Evolutionary conservation across 2,329 filamentous ascomycete species (phyloP).

Genomic region (Bertia moriformis): DNA sequence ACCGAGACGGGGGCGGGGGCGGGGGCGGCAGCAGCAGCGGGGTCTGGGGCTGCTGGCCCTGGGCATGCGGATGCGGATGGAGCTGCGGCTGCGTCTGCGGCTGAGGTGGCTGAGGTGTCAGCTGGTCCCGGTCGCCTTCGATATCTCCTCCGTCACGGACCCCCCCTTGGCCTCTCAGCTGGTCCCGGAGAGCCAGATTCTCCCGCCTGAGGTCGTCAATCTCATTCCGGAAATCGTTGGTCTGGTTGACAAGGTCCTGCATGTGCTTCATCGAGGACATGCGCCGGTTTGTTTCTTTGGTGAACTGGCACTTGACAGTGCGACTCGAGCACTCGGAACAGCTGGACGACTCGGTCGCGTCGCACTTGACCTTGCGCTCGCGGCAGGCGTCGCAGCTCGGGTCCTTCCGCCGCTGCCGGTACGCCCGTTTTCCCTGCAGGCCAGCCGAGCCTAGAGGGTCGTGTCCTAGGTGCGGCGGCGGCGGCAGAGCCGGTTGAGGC

Average conservation of each 20-base stretch:
- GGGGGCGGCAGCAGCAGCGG: slow-evolving; percentile 44
- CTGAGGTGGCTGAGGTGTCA: slow-evolving; percentile 6
- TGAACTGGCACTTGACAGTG: slow-evolving; percentile 96
- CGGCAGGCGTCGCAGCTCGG: slow-evolving; percentile 78
- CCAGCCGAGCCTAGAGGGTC: background rate
- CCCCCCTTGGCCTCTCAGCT: slow-evolving; percentile 35
- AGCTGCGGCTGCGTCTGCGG: slow-evolving; percentile 16
- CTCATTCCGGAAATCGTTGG: slow-evolving; percentile 62
- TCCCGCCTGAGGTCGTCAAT: slow-evolving; percentile 67
- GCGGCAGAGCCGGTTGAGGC: background rate
- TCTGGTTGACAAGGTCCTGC: slow-evolving; percentile 60
- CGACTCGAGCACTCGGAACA: slow-evolving; percentile 95
- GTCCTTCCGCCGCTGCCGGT: background rate
- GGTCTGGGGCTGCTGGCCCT: slow-evolving; percentile 17
- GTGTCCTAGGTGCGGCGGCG: too few species aligned
- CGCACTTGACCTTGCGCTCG: slow-evolving; percentile 75
- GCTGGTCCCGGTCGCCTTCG: too few species aligned
- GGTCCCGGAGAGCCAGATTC: slow-evolving; percentile 58
- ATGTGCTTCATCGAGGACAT: slow-evolving; percentile 99
- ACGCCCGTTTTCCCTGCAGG: background rate
- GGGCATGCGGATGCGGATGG: slow-evolving; percentile 9
- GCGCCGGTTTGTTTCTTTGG: slow-evolving; percentile 91
- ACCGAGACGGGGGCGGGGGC: too few species aligned
- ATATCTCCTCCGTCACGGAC: slow-evolving; percentile 4
- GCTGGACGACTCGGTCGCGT: slow-evolving; percentile 88